Evolutionary conservation across 805 yeast genomes (phyloP).

Genomic region (Yarrowia sp.): DNA sequence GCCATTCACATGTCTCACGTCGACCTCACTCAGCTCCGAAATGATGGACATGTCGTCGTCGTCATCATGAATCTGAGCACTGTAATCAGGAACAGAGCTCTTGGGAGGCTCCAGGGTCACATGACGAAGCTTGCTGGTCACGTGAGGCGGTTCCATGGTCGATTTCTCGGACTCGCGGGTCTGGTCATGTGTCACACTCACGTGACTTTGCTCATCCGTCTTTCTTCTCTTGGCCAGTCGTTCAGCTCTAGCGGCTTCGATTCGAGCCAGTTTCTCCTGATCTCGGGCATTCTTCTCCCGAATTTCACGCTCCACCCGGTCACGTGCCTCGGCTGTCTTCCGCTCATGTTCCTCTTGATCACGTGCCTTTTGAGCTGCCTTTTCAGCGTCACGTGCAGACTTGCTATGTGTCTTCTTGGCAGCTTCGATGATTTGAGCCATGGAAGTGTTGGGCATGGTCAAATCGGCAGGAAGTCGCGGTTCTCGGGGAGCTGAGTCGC

Average conservation of each 20-base stretch:
- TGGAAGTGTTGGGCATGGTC: conserved; percentile 16
- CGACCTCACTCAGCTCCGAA: conserved; percentile 24
- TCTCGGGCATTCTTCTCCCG: conserved; percentile 21
- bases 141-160: conserved; percentile 7
- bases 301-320: conserved; percentile 17
- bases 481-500: neutral
- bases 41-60: conserved; percentile 13
- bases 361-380: neutral
- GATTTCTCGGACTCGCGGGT: neutral
- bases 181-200: neutral
- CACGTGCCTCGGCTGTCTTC: conserved; percentile 13
- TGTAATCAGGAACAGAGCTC: neutral
- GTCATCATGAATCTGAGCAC: neutral
- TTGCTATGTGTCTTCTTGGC: conserved; percentile 2
- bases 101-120: conserved; percentile 13
- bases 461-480: conserved; percentile 1
- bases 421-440: conserved; percentile 18
- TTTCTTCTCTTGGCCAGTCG: conserved; percentile 13
- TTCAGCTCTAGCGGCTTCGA: conserved; percentile 2
- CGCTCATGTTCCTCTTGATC: conserved; percentile 5
- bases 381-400: conserved; percentile 5
- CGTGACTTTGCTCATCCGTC: conserved; percentile 1
- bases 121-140: conserved; percentile 12
- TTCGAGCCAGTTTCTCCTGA: conserved; percentile 19
- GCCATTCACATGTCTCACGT: neutral